Base-by-base conservation (phyloP, 2,329 filamentous ascomycete species). In the Blastomyces emzantsi region DNA sequence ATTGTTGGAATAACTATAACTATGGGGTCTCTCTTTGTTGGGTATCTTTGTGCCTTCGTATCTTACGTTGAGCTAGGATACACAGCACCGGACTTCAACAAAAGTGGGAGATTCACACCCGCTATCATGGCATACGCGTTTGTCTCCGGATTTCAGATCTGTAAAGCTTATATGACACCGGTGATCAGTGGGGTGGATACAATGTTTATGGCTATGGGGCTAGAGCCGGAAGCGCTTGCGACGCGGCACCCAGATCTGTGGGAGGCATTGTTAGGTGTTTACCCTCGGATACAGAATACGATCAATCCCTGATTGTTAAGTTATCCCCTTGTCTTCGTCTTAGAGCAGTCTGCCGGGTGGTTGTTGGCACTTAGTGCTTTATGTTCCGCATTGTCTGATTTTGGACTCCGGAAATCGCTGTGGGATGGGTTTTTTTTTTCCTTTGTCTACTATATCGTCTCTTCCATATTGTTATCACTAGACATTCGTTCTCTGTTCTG, bases 121-220 rank as follows among this genome's bases (percentile, higher is more conserved):
- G 86, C 95, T 9, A 83, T 96, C 22, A 84, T 96, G 73, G 90
- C 90, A 0, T 95, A 93, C 74, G 81, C 91, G 0, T 96, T 97
- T 78, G 78, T 97, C 61, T 92, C 97, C 67, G 93, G 93, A 7
- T 78, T 96, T 67, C 93, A 97, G 75, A 89, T 97, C 65, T 89
- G 88, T 73, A 89, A 95, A 74, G 85, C 96, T 67, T 95, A 97
- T 77, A 90, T 93, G 43, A 93, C 90, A 0, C 93, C 93, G 0
- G 81, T 97, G 63, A 87, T 87, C 67, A 92, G 88, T 70, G 93
- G 93, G n/a, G 85, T 96, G 66, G 90, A 96, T 69, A 95, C 92
- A 0, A 90, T 96, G 66, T 97, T 97, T 70, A 90, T 96, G 0
- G 92, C 90, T 2, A 82, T 82, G 74, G 84, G 83, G 1, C 87